Percentiles rank a stretch among this genome's conserved stretches.
phyloP scores from a whole-genome alignment of 148 eudicot genomes.

The Vaccinium corymbosum region DNA sequence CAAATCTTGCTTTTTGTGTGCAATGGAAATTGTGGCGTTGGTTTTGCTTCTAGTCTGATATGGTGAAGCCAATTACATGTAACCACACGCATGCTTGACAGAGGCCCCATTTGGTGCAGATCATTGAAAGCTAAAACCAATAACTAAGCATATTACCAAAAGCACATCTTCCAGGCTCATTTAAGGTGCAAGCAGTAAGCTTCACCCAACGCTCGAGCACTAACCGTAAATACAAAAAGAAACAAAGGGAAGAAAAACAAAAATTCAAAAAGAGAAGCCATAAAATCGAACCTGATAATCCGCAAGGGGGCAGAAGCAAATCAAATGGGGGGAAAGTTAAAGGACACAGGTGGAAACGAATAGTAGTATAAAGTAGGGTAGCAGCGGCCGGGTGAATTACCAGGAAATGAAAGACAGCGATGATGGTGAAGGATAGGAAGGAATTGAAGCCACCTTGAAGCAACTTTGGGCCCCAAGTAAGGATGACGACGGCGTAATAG shows the following conservation, averaged over 20 bases:
- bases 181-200: background rate
- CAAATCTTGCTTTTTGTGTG: background rate
- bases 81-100: background rate
- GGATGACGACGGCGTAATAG: constrained; percentile 69
- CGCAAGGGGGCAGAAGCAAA: background rate
- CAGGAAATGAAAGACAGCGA: constrained; percentile 59
- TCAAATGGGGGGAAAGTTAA: background rate
- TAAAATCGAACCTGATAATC: background rate
- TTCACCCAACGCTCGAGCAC: background rate
- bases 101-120: background rate
- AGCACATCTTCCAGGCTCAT: background rate
- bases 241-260: background rate
- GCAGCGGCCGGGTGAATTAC: constrained; percentile 27
- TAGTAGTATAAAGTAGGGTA: background rate
- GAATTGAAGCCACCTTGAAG: constrained; percentile 42
- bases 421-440: constrained; percentile 37
- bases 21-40: background rate
- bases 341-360: background rate
- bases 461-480: constrained; percentile 68
- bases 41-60: background rate
- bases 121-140: background rate
- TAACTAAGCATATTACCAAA: background rate
- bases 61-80: background rate
- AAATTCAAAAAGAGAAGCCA: background rate
- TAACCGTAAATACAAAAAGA: background rate